These are phyloP conservation scores for Mucor lusitanicus DNA, from an alignment of 371 early-diverging fungal species.

Conservation along the genomic window DNA sequence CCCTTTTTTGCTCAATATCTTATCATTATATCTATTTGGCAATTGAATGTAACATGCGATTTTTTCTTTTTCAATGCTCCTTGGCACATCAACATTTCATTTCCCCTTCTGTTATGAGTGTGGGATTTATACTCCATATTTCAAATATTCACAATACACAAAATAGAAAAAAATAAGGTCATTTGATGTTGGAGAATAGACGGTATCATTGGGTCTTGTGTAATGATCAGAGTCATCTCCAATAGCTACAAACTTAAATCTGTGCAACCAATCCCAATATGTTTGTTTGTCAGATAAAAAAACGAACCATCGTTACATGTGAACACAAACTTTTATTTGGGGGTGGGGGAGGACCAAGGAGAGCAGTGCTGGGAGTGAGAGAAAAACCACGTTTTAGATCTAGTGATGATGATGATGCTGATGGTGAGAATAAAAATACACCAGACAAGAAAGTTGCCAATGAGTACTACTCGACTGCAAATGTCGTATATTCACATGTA, in stretches of 20 bases:
- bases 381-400: not conserved
- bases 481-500: not conserved
- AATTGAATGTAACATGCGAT: not conserved
- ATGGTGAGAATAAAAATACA: not conserved
- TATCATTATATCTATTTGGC: not conserved
- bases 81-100: not conserved
- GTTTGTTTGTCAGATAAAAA: constrained; percentile 1
- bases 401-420: not conserved
- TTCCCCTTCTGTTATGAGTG: not conserved
- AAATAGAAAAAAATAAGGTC: not conserved
- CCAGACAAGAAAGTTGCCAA: not conserved
- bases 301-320: not conserved
- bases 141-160: not conserved
- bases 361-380: no score
- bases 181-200: not conserved
- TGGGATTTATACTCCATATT: not conserved
- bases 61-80: not conserved
- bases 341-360: not conserved
- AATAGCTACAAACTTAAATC: not conserved
- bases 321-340: not conserved
- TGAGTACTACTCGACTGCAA: not conserved
- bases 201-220: not conserved
- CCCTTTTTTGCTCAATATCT: not conserved
- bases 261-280: not conserved
- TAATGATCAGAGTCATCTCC: not conserved